Conservation (phyloP, 2,329 filamentous ascomycete species). For the Hypoxylon sp. region DNA sequence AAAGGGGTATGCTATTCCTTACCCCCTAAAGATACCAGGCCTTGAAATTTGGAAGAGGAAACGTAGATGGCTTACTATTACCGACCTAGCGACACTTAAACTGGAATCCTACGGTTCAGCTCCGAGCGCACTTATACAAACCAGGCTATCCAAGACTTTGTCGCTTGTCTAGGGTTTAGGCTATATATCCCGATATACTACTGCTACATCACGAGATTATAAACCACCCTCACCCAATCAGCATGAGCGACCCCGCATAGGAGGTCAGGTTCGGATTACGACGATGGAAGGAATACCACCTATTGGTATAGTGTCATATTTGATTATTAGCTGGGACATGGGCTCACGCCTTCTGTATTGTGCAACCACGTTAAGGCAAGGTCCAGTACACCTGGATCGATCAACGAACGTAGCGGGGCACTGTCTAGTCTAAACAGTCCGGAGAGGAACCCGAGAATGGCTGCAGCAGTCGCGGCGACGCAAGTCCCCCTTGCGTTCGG, state of each 20-base stretch:
- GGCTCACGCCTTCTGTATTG: neutral
- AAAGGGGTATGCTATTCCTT: too few species aligned
- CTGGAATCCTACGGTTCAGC: neutral
- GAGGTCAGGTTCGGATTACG: neutral
- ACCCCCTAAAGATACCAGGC: too few species aligned
- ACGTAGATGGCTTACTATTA: neutral
- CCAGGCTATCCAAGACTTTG: slow-evolving; percentile 27
- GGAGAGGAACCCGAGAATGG: slow-evolving; percentile 17
- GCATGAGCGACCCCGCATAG: slow-evolving; percentile 33
- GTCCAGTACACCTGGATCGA: neutral
- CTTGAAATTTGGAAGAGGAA: neutral
- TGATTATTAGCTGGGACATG: neutral
- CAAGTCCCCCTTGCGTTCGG: slow-evolving; percentile 14
- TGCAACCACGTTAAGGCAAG: neutral
- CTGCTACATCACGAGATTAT: slow-evolving; percentile 33
- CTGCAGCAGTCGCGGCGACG: slow-evolving; percentile 30
- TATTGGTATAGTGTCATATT: slow-evolving; percentile 15
- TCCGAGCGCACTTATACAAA: slow-evolving; percentile 17
- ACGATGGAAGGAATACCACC: slow-evolving; percentile 8
- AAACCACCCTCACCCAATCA: slow-evolving; percentile 27
- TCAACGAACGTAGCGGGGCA: neutral
- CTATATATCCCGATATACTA: slow-evolving; percentile 33
- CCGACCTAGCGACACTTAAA: neutral
- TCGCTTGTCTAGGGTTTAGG: slow-evolving; percentile 32
- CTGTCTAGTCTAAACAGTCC: neutral